A percentile compares a stretch with the other conserved stretches of the same genome.
Conservation (phyloP, 371 early-diverging fungal genomes). For the Coemansia sp. region DNA sequence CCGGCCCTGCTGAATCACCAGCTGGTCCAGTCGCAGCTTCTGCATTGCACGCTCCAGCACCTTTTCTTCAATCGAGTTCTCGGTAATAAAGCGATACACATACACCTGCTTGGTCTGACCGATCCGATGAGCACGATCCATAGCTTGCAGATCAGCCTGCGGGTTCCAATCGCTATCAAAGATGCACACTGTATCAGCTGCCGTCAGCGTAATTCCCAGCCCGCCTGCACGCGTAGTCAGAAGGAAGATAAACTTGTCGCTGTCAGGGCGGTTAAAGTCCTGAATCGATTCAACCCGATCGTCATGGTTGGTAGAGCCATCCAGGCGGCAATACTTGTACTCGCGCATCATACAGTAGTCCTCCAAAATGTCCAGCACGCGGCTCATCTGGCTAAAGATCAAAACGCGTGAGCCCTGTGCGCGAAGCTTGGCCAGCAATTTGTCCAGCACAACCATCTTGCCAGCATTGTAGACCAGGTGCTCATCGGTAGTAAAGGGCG, state of each 20-base stretch:
- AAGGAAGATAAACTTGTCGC: slow-evolving; percentile 95
- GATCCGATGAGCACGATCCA: slow-evolving; percentile 99
- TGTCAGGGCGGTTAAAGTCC: slow-evolving; percentile 89
- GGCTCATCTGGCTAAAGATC: slow-evolving; percentile 98
- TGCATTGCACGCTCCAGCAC: slow-evolving; percentile 94
- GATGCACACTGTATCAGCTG: slow-evolving; percentile 97
- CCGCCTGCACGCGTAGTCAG: slow-evolving; percentile 99
- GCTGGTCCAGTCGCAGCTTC: slow-evolving; percentile 96
- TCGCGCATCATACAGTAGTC: slow-evolving; percentile 94
- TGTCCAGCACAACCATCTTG: slow-evolving; percentile 94
- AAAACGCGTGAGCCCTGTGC: slow-evolving; percentile 95
- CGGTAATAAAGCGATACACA: slow-evolving; percentile 97
- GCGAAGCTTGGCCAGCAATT: slow-evolving; percentile 79
- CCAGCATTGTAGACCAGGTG: slow-evolving; percentile 94
- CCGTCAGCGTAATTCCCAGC: slow-evolving; percentile 97
- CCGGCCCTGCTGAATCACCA: slow-evolving; percentile 96
- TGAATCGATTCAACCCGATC: slow-evolving; percentile 93
- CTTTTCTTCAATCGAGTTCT: slow-evolving; percentile 97
- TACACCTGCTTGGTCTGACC: slow-evolving; percentile 99
- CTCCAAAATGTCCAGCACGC: slow-evolving; percentile 97
- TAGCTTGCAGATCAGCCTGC: slow-evolving; percentile 94
- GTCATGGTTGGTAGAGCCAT: slow-evolving; percentile 95
- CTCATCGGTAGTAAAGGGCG: slow-evolving; percentile 97
- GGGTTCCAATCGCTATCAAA: slow-evolving; percentile 99
- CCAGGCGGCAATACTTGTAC: slow-evolving; percentile 97